Percentiles rank a stretch among this genome's conserved stretches.
Evolutionary conservation across 495 filamentous ascomycete genomes (phyloP).

Genomic region (Talaromyces wortmannii): DNA sequence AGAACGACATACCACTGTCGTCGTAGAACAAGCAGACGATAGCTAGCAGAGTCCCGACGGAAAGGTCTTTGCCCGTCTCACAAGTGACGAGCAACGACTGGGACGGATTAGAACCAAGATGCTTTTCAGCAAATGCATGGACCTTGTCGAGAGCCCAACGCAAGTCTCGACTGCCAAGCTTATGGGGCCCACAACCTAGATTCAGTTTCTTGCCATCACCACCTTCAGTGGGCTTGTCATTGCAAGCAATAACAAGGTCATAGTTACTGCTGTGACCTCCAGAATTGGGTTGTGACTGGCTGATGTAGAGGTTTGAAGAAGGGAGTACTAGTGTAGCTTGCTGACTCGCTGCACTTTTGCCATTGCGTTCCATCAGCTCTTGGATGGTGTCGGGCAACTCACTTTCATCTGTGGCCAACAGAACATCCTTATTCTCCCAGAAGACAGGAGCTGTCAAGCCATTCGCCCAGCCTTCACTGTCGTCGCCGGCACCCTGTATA

Average conservation of each 20-base stretch:
- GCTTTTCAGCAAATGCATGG: constrained; percentile 36
- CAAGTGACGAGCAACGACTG: constrained; percentile 50
- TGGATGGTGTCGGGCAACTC: constrained; percentile 60
- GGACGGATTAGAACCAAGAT: constrained; percentile 19
- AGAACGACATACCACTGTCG: constrained; percentile 39
- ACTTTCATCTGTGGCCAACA: constrained; percentile 55
- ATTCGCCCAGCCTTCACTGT: constrained; percentile 82
- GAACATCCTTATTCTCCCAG: constrained; percentile 55
- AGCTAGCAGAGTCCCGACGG: constrained; percentile 53
- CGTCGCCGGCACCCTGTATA: constrained; percentile 91
- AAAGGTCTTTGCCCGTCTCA: constrained; percentile 58
- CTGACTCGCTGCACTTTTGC: constrained; percentile 12
- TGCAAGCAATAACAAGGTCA: constrained; percentile 41
- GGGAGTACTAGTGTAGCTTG: constrained; percentile 27
- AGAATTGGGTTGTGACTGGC: constrained; percentile 10
- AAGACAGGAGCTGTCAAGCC: constrained; percentile 71
- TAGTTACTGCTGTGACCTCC: constrained; percentile 15
- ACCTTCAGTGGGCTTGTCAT: constrained; percentile 24
- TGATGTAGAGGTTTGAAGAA: constrained; percentile 33
- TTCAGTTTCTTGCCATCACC: constrained; percentile 40
- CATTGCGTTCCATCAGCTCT: constrained; percentile 34
- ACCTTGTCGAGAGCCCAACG: constrained; percentile 53
- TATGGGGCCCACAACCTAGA: constrained; percentile 57
- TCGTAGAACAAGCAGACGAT: constrained; percentile 57
- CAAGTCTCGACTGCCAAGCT: constrained; percentile 69